phyloP scores from a whole-genome alignment of 805 yeast species.

The Wickerhamiella spandovensis region DNA sequence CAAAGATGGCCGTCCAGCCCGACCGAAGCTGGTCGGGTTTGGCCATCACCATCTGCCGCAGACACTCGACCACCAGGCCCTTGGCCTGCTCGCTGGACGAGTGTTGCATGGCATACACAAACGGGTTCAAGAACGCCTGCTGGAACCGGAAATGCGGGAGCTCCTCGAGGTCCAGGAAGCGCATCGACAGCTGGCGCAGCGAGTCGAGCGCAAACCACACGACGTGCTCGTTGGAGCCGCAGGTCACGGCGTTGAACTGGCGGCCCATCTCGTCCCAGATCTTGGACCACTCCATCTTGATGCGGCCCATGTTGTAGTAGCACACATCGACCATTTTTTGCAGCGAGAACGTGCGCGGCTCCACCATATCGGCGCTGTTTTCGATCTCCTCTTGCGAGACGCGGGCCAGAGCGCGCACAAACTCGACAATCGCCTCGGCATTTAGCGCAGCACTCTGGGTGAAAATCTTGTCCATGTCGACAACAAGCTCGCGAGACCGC shows the following conservation, averaged over 20 bases:
- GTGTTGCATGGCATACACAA: constrained; percentile 60
- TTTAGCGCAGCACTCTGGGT: constrained; percentile 65
- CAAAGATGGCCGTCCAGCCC: constrained; percentile 89
- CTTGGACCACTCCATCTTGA: constrained; percentile 91
- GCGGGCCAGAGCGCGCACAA: constrained; percentile 73
- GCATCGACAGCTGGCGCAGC: constrained; percentile 77
- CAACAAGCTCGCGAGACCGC: constrained; percentile 23
- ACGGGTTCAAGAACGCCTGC: constrained; percentile 83
- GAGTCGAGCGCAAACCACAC: constrained; percentile 90
- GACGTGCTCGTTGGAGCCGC: constrained; percentile 61
- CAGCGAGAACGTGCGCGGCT: constrained; percentile 83
- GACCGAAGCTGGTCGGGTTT: constrained; percentile 66
- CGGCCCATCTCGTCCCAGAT: constrained; percentile 90
- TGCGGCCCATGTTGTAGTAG: constrained; percentile 93
- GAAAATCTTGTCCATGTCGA: constrained; percentile 72
- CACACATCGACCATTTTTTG: constrained; percentile 96
- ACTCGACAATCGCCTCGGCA: constrained; percentile 75
- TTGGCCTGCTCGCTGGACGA: constrained; percentile 58
- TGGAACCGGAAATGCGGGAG: constrained; percentile 92
- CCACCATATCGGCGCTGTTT: constrained; percentile 63
- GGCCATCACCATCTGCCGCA: constrained; percentile 69
- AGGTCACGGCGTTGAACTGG: constrained; percentile 73
- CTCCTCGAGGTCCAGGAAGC: constrained; percentile 89
- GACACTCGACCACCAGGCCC: constrained; percentile 81
- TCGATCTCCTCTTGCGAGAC: constrained; percentile 87